Conservation (phyloP, 768 basidiomycete genomes). For the Cyathus striatus region DNA sequence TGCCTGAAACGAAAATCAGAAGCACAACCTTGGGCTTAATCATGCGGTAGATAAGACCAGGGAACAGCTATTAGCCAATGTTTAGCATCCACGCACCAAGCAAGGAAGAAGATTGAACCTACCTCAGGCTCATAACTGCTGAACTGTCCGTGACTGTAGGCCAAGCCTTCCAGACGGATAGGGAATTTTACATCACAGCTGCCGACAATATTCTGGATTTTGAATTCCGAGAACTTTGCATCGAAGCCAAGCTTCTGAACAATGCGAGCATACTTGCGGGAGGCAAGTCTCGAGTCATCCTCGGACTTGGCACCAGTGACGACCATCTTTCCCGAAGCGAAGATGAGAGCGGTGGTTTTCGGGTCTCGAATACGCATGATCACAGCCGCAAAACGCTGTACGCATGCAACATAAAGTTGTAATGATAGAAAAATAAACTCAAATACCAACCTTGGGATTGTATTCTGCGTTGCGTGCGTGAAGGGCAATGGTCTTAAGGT, state of each 20-base stretch:
- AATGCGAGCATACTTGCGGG: constrained; percentile 97
- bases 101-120: constrained; percentile 15
- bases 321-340: constrained; percentile 99
- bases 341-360: constrained; percentile 98
- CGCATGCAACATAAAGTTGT: constrained; percentile 51
- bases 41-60: constrained; percentile 99
- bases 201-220: constrained; percentile 99
- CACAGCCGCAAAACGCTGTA: constrained; percentile 98
- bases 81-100: constrained; percentile 4
- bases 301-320: constrained; percentile 99
- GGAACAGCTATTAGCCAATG: constrained; percentile 71
- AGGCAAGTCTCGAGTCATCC: constrained; percentile 94
- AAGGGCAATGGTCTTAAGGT: constrained; percentile 96
- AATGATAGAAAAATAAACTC: constrained; percentile 35
- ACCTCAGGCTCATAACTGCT: constrained; percentile 98
- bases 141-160: constrained; percentile 97
- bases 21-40: constrained; percentile 99
- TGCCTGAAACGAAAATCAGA: constrained; percentile 97
- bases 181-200: constrained; percentile 99
- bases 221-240: constrained; percentile 98
- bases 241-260: constrained; percentile 99
- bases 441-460: constrained; percentile 94
- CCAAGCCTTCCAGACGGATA: constrained; percentile 94
- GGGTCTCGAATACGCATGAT: constrained; percentile 99
- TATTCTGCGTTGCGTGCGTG: constrained; percentile 99